Conservation (phyloP, 2,329 filamentous ascomycete genomes). For the Fusarium buharicum region DNA sequence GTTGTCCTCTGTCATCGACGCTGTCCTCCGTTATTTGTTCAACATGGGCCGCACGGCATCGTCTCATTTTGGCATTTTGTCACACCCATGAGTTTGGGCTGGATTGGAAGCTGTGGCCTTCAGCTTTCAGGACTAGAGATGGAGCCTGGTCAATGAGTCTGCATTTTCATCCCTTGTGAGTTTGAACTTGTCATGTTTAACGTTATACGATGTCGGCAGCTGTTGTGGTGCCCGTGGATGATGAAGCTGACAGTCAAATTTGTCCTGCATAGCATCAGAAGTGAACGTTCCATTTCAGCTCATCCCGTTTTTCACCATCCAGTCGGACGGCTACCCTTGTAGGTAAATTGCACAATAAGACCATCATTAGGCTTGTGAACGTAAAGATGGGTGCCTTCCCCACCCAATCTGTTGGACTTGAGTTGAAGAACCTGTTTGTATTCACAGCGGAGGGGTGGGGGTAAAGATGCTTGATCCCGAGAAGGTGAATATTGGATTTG, state of each 20-base stretch:
- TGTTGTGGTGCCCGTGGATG: slow-evolving; percentile 10
- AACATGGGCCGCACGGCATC: slow-evolving; percentile 24
- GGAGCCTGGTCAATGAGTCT: slow-evolving; percentile 20
- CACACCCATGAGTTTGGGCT: slow-evolving; percentile 24
- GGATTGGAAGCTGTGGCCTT: slow-evolving; percentile 20
- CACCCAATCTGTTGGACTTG: background rate
- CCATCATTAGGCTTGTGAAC: background rate
- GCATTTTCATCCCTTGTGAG: background rate
- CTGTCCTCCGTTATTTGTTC: slow-evolving; percentile 27
- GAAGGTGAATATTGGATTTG: too few relatives aligned
- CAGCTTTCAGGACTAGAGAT: background rate
- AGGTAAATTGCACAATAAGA: background rate
- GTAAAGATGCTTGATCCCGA: background rate
- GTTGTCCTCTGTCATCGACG: slow-evolving; percentile 28
- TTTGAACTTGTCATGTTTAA: slow-evolving; percentile 8
- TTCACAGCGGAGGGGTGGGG: background rate
- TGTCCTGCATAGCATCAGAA: slow-evolving; percentile 19
- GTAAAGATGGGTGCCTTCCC: background rate
- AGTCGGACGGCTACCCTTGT: background rate
- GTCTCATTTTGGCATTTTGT: slow-evolving; percentile 29
- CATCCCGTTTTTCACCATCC: background rate
- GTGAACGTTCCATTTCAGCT: slow-evolving; percentile 33
- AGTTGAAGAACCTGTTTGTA: background rate
- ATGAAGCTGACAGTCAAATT: slow-evolving; percentile 20
- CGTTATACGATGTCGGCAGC: slow-evolving; percentile 19